Evolutionary conservation across 208 protist species (phyloP).

Genomic region (Leptomonas pyrrhocoris): DNA sequence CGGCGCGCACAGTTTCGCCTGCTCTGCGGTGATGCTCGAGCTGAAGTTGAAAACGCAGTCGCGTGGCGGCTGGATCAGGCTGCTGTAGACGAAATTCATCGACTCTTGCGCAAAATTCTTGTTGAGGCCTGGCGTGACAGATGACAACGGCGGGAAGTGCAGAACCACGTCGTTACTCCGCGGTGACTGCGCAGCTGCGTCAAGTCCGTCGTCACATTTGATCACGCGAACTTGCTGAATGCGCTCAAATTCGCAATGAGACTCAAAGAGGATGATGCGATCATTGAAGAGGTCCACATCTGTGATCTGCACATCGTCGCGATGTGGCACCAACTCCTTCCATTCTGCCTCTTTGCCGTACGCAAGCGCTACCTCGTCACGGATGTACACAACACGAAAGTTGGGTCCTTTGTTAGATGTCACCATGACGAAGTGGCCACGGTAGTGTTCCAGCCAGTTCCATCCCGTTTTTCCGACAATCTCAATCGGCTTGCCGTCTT

Average conservation of each 20-base stretch:
- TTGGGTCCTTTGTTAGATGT: conserved; percentile 84
- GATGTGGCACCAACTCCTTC: conserved; percentile 87
- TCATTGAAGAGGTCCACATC: conserved; percentile 89
- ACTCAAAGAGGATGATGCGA: conserved; percentile 80
- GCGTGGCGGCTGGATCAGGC: conserved; percentile 77
- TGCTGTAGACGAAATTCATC: conserved; percentile 90
- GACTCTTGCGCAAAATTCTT: conserved; percentile 90
- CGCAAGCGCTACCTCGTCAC: conserved; percentile 81
- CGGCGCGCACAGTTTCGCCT: conserved; percentile 64
- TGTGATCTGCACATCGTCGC: conserved; percentile 81
- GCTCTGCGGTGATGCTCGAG: conserved; percentile 70
- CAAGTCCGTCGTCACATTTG: conserved; percentile 74
- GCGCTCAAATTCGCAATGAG: conserved; percentile 86
- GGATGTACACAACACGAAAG: conserved; percentile 80
- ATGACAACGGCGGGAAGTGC: conserved; percentile 82
- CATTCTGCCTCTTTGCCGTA: conserved; percentile 57
- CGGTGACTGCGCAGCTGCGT: conserved; percentile 47
- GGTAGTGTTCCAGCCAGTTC: conserved; percentile 91
- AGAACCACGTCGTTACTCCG: conserved; percentile 81
- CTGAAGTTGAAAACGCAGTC: conserved; percentile 90
- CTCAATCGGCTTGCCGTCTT: conserved; percentile 69
- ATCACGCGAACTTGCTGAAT: conserved; percentile 86
- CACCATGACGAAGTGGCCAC: conserved; percentile 87
- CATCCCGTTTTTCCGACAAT: conserved; percentile 78
- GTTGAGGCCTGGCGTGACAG: conserved; percentile 86